Evolutionary conservation across 23 red algal genomes (phyloP), one percentile per base, ranked within the genome.

Genomic region (Gracilaria gracilis): DNA sequence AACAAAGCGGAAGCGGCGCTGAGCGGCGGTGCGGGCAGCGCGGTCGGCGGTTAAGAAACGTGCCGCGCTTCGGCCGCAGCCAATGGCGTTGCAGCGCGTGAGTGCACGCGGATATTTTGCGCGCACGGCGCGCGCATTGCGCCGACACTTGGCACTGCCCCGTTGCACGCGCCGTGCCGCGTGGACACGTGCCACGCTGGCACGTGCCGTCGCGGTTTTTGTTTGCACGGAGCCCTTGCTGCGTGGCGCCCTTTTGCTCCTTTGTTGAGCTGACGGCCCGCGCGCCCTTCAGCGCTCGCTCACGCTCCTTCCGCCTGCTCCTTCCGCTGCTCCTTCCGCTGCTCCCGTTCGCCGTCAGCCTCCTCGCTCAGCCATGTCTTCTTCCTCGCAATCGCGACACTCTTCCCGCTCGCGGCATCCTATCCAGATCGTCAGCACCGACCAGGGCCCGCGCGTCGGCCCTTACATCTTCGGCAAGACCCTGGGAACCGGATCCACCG

Each of bases 381-480:
- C 57, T 11, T 9, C 82, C 58, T 31, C 75, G 6, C 82, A 71
- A 19, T 55, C 49, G 13, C 37, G 48, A 15, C 58, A 88, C 40
- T 21, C 47, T 27, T 67, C 51, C 29, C 85, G 58, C 48, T 70
- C 85, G 37, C 64, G 70, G 20, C 87, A 37, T 15, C 89, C 76
- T 33, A 83, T 92, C 64, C 78, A 50, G 36, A 62, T 92, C 77
- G 80, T 83, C 61, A 92, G 57, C 67, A 92, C 89, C 64, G 80
- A 84, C 65, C 89, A 92, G 80, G 93, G 89, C 42, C 95, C 95
- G 13, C 90, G 87, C 33, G 91, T 97, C 61, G 95, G 95, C 47
- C 88, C 95, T 32, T 97, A 97, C 85, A 97, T 97, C 82, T 94
- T 97, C 72, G 95, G 95, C 15, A 97, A 97, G 83, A 97, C 95